phyloP scores from a whole-genome alignment of 2,329 filamentous ascomycete species.

The Calonectria crousiana region DNA sequence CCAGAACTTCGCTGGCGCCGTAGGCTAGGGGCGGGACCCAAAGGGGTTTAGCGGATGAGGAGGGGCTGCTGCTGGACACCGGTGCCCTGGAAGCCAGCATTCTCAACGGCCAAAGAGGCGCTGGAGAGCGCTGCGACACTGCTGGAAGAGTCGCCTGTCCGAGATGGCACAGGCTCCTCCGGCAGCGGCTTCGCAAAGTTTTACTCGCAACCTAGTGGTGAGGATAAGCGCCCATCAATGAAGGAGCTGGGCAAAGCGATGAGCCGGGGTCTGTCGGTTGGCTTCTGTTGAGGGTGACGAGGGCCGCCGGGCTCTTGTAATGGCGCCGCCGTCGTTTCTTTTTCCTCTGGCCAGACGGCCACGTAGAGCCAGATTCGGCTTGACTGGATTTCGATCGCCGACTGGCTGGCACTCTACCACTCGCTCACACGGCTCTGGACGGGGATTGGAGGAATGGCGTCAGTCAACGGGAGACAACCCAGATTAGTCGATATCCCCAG shows the following conservation, averaged over 20 bases:
- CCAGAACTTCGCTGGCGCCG: slow-evolving; percentile 8
- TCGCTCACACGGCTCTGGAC: not conserved
- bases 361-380: not conserved
- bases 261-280: not conserved
- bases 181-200: not conserved
- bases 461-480: slow-evolving; percentile 2
- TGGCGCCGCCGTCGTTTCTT: not conserved
- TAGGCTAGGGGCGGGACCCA: slow-evolving; percentile 20
- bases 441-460: slow-evolving; percentile 10
- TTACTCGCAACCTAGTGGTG: not conserved
- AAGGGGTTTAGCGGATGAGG: slow-evolving; percentile 26
- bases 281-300: not conserved
- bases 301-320: not conserved
- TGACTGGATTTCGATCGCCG: slow-evolving; percentile 9
- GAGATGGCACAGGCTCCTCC: slow-evolving; percentile 1
- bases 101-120: slow-evolving; percentile 22
- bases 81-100: slow-evolving; percentile 41
- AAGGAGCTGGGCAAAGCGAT: not conserved
- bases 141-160: slow-evolving; percentile 5
- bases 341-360: not conserved
- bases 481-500: slow-evolving; percentile 7
- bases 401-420: slow-evolving; percentile 1
- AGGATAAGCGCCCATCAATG: not conserved
- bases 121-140: slow-evolving; percentile 12
- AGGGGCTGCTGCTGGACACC: slow-evolving; percentile 20